Percentiles rank a stretch among this genome's conserved stretches.
phyloP scores from a whole-genome alignment of 2,329 filamentous ascomycete genomes.

The Colletotrichum gigasporum region DNA sequence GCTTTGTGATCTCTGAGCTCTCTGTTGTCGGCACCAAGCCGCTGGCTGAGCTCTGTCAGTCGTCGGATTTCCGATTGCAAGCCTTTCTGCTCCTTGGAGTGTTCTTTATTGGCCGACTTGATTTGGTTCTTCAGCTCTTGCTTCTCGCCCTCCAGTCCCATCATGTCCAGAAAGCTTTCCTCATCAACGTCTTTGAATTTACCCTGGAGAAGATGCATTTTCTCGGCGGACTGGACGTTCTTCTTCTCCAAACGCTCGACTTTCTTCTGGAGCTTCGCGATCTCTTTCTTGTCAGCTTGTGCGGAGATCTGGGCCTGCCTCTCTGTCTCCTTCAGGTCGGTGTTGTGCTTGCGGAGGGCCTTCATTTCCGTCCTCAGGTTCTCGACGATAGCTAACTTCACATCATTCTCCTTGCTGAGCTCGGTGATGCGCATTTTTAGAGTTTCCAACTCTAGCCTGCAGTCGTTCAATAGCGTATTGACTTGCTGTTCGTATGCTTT shows the following conservation, averaged over 20 bases:
- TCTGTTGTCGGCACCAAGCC: too few species aligned
- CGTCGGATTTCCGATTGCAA: too few species aligned
- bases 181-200: not conserved
- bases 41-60: too few species aligned
- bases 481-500: constrained; percentile 19
- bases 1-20: too few species aligned
- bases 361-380: not conserved
- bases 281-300: not conserved
- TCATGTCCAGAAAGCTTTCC: too few species aligned
- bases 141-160: too few species aligned
- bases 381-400: not conserved
- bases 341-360: not conserved
- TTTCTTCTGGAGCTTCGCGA: not conserved
- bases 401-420: not conserved
- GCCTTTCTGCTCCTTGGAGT: too few species aligned
- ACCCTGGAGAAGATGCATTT: not conserved
- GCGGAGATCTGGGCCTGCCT: not conserved
- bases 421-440: not conserved
- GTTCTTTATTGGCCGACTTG: too few species aligned
- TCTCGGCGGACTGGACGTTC: not conserved
- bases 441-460: not conserved
- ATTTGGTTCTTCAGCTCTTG: too few species aligned
- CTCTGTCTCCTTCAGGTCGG: not conserved
- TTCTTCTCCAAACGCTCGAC: not conserved
- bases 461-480: not conserved